Evolutionary conservation across 495 filamentous ascomycete species (phyloP).

Genomic region (Penicillium roqueforti): DNA sequence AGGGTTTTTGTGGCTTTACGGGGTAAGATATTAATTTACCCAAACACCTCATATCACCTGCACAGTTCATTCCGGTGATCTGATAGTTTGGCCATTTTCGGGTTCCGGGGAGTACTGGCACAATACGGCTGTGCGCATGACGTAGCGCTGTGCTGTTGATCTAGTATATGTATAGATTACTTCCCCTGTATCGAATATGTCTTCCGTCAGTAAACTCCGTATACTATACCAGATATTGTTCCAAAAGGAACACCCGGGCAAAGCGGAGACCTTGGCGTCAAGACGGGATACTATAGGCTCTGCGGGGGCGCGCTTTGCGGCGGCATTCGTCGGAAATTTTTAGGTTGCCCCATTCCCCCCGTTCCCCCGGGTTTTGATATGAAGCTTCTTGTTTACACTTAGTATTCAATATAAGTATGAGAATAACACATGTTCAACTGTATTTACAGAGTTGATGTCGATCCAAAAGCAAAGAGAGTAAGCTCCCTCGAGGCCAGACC

Average conservation of each 20-base stretch:
- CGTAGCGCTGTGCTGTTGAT: too few species aligned
- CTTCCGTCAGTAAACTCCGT: background rate
- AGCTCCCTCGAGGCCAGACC: background rate
- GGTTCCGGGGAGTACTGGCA: background rate
- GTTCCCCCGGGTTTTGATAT: background rate
- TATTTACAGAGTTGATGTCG: background rate
- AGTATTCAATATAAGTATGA: background rate
- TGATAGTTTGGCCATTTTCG: background rate
- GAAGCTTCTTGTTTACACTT: background rate
- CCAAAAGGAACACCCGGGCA: background rate
- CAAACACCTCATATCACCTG: background rate
- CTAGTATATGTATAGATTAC: too few species aligned
- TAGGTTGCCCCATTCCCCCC: background rate
- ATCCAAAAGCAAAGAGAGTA: background rate
- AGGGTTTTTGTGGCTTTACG: background rate
- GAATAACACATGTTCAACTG: background rate
- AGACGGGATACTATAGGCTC: background rate
- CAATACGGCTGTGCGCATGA: background rate
- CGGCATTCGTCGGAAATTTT: background rate
- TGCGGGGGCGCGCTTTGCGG: constrained; percentile 7
- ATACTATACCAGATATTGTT: background rate
- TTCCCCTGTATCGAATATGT: background rate
- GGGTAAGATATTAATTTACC: background rate
- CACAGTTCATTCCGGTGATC: background rate
- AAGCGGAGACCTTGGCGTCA: constrained; percentile 7